These are phyloP conservation scores for Trichoderma sp. DNA, from an alignment of 2,329 filamentous ascomycete species.

Conservation along the genomic window DNA sequence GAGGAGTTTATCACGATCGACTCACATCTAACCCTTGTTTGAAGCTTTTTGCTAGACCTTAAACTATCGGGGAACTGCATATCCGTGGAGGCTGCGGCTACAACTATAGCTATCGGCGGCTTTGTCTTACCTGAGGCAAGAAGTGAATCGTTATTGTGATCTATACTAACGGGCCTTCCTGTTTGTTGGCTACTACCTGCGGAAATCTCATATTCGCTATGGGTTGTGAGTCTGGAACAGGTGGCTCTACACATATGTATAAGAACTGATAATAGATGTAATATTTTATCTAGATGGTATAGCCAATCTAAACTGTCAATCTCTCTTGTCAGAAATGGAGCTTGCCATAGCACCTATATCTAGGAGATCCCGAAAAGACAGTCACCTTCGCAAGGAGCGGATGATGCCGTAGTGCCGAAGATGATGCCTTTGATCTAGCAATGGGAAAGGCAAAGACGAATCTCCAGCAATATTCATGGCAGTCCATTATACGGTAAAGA, in stretches of 20 bases:
- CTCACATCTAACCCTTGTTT: neutral
- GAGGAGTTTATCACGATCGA: neutral
- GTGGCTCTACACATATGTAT: neutral
- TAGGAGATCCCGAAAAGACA: neutral
- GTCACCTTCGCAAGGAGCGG: neutral
- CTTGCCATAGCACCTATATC: neutral
- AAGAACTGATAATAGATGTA: neutral
- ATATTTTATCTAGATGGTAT: too few relatives aligned
- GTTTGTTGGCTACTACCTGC: neutral
- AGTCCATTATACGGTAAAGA: neutral
- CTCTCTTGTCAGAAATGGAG: neutral
- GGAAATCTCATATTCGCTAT: neutral
- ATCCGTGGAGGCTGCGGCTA: too few relatives aligned
- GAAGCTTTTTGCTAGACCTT: too few relatives aligned
- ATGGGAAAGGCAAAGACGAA: neutral
- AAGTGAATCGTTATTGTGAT: neutral
- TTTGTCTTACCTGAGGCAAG: neutral
- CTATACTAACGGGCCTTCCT: rapidly evolving
- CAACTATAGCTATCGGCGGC: neutral
- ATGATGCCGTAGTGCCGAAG: neutral
- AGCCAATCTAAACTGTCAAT: too few relatives aligned
- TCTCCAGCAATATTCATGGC: neutral
- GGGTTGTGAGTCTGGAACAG: neutral
- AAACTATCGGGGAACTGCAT: neutral
- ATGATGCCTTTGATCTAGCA: neutral